Evolutionary conservation across 177 flowering plant genomes (phyloP).

Genomic region (Vitis hybrid): DNA sequence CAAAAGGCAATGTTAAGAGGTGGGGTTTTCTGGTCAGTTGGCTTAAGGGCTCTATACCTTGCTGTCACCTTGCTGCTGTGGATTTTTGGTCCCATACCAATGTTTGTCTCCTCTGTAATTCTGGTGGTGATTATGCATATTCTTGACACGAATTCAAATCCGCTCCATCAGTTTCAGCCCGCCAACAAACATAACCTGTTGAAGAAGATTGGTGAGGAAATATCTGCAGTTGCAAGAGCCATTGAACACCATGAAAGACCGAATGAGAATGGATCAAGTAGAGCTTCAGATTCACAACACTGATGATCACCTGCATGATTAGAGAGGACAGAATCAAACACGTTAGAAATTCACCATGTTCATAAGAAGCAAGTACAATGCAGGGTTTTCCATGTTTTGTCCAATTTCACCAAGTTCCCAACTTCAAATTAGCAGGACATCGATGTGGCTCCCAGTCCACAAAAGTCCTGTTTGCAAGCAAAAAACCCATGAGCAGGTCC

Average conservation of each 20-base stretch:
- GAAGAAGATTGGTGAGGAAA: not conserved
- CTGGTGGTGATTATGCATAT: constrained; percentile 39
- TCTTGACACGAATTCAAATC: constrained; percentile 47
- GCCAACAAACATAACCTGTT: not conserved
- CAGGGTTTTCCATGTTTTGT: no score
- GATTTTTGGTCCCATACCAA: constrained; percentile 76
- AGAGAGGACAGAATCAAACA: no score
- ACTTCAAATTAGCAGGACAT: no score
- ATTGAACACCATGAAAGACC: constrained; percentile 4
- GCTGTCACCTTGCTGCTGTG: constrained; percentile 53
- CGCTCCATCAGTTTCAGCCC: constrained; percentile 32
- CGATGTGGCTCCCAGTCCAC: no score
- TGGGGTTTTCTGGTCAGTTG: constrained; percentile 52
- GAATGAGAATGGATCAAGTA: not conserved
- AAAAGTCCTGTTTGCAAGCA: no score
- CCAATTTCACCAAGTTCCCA: no score
- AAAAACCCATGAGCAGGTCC: no score
- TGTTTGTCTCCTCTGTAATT: constrained; percentile 48
- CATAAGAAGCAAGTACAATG: no score
- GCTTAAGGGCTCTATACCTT: constrained; percentile 56
- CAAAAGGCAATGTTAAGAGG: constrained; percentile 52
- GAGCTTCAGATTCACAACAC: no score
- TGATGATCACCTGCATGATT: no score
- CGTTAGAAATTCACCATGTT: no score
- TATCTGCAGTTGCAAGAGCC: not conserved